Evolutionary conservation across 352 stramenopile genomes (phyloP).

Genomic region (Pilasporangium apinafurcum): DNA sequence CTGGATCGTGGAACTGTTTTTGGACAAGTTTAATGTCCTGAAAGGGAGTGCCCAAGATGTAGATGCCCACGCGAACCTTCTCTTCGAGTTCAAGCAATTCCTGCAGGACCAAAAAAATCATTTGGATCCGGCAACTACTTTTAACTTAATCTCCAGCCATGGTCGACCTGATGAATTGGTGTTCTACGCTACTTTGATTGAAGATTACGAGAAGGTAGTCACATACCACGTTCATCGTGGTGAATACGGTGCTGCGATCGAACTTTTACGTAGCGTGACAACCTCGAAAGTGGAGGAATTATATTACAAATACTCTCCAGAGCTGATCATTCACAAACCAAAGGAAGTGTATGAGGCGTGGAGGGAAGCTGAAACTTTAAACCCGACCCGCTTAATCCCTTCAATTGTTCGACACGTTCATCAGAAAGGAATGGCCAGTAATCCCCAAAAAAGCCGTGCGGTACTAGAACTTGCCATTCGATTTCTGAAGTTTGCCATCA

Average conservation of each 20-base stretch:
- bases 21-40: conserved; percentile 88
- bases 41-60: conserved; percentile 81
- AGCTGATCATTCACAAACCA: conserved; percentile 89
- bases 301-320: conserved; percentile 93
- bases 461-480: conserved; percentile 88
- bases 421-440: conserved; percentile 42
- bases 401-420: conserved; percentile 90
- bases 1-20: conserved; percentile 91
- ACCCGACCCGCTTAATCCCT: conserved; percentile 89
- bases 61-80: conserved; percentile 74
- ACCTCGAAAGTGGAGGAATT: conserved; percentile 90
- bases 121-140: conserved; percentile 86
- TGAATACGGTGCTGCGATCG: conserved; percentile 87
- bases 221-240: conserved; percentile 89
- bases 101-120: conserved; percentile 85
- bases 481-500: conserved; percentile 92
- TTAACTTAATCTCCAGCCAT: conserved; percentile 89
- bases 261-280: conserved; percentile 81
- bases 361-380: conserved; percentile 85
- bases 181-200: conserved; percentile 90
- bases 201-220: conserved; percentile 93
- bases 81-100: conserved; percentile 92
- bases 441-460: conserved; percentile 50
- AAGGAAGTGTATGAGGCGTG: conserved; percentile 90
- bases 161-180: conserved; percentile 89